Conservation (phyloP, 345 rosid genomes). For the Rhizophora mangle region DNA sequence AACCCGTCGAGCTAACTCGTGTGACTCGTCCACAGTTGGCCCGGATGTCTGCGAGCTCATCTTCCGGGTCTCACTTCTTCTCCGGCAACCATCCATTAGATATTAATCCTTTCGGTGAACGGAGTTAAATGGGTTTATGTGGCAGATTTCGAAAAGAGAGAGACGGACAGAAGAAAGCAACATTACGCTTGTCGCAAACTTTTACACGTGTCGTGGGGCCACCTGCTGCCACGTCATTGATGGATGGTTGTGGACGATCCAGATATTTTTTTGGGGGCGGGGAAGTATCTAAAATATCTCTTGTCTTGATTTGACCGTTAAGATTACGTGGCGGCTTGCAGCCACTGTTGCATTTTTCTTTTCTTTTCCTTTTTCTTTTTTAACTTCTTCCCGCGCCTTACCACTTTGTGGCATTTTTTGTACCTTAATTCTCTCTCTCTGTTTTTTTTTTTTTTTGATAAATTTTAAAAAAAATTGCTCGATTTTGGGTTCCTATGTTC, state of each 20-base stretch:
- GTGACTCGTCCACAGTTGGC: conserved; percentile 16
- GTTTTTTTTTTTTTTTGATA: no score
- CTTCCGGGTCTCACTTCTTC: conserved; percentile 25
- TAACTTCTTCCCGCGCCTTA: not conserved
- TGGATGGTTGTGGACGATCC: not conserved
- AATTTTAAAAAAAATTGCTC: no score
- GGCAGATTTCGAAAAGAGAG: conserved; percentile 1
- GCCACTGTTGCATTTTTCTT: not conserved
- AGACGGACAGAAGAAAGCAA: not conserved
- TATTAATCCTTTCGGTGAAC: not conserved
- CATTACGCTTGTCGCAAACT: conserved; percentile 55
- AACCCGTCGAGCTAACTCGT: conserved; percentile 27
- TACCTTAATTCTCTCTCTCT: no score
- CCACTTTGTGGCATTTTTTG: no score
- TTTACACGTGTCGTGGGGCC: conserved; percentile 60
- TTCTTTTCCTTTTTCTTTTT: not conserved
- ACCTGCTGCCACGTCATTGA: conserved; percentile 45
- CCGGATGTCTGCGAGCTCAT: conserved; percentile 32
- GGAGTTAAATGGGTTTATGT: not conserved
- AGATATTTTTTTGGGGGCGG: conserved; percentile 37
- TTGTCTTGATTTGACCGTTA: not conserved
- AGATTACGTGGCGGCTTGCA: not conserved
- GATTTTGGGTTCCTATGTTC: no score
- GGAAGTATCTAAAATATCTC: conserved; percentile 40
- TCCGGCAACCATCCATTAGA: conserved; percentile 32